Evolutionary conservation across 2,329 filamentous ascomycete species (phyloP).

Genomic region (Colletotrichum spaethianum): DNA sequence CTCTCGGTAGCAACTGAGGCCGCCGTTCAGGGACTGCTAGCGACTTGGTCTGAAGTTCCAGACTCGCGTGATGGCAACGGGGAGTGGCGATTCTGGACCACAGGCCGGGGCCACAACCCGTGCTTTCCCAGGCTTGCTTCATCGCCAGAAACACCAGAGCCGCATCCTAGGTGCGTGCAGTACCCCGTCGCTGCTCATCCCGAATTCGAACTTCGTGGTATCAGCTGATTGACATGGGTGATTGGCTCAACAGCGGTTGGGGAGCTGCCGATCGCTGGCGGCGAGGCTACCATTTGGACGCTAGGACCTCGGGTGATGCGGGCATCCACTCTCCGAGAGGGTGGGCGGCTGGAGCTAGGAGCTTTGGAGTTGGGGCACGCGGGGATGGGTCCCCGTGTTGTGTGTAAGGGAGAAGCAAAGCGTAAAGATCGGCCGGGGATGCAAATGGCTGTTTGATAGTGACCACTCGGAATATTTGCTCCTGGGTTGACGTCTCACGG

Average conservation of each 20-base stretch:
- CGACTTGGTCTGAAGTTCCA: background rate
- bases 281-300: slow-evolving; percentile 35
- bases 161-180: background rate
- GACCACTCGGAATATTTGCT: slow-evolving; percentile 19
- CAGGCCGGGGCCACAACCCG: background rate
- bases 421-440: slow-evolving; percentile 16
- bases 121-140: slow-evolving; percentile 2
- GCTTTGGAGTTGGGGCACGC: slow-evolving; percentile 18
- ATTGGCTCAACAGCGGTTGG: slow-evolving; percentile 6
- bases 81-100: slow-evolving; percentile 4
- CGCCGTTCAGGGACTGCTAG: background rate
- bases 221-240: slow-evolving; percentile 13
- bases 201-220: slow-evolving; percentile 1
- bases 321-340: slow-evolving; percentile 30
- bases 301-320: slow-evolving; percentile 38
- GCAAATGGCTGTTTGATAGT: slow-evolving; percentile 3
- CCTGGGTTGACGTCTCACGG: background rate
- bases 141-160: slow-evolving; percentile 1
- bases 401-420: slow-evolving; percentile 12
- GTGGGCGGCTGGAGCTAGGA: slow-evolving; percentile 17
- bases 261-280: slow-evolving; percentile 33
- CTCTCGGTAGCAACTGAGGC: background rate
- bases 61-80: background rate
- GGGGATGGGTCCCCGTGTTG: slow-evolving; percentile 22
- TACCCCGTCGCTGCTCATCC: background rate